Percentiles rank a stretch among this genome's conserved stretches.
Evolutionary conservation across 2,329 filamentous ascomycete species (phyloP).

Genomic region (Aspergillus sp.): DNA sequence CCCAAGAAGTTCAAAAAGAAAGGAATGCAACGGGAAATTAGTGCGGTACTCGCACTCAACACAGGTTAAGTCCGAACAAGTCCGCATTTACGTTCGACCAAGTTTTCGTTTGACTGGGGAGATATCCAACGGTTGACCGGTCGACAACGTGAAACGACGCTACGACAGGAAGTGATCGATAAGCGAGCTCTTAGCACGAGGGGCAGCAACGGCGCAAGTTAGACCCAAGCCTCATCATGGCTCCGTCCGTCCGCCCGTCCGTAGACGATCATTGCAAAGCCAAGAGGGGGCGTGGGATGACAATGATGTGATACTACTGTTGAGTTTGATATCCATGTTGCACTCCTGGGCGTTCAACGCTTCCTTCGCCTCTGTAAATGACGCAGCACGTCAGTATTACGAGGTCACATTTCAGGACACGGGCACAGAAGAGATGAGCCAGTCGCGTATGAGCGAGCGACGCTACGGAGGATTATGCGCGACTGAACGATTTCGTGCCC

Average conservation of each 20-base stretch:
- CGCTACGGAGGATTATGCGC: not conserved
- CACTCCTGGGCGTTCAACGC: not conserved
- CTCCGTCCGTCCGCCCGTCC: not conserved
- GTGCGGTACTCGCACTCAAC: too few relatives aligned
- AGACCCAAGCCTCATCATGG: not conserved
- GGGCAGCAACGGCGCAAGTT: constrained; percentile 3
- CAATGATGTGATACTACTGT: not conserved
- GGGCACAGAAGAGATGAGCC: not conserved
- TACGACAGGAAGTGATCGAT: constrained; percentile 9
- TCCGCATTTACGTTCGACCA: not conserved
- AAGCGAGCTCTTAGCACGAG: constrained; percentile 11
- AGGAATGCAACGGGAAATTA: too few relatives aligned
- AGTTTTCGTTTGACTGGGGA: too few relatives aligned
- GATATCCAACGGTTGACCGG: not conserved
- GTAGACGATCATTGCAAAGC: not conserved
- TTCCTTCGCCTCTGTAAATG: not conserved
- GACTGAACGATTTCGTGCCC: not conserved
- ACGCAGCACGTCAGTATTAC: not conserved
- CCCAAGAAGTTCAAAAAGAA: too few relatives aligned
- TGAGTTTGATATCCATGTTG: not conserved
- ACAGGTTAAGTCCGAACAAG: not conserved
- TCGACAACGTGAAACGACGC: constrained; percentile 7
- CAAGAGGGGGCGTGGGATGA: not conserved
- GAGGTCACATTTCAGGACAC: not conserved
- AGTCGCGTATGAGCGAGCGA: not conserved